Evolutionary conservation across 2,329 filamentous ascomycete species (phyloP).

Genomic region (Talaromyces albobiverticillius): DNA sequence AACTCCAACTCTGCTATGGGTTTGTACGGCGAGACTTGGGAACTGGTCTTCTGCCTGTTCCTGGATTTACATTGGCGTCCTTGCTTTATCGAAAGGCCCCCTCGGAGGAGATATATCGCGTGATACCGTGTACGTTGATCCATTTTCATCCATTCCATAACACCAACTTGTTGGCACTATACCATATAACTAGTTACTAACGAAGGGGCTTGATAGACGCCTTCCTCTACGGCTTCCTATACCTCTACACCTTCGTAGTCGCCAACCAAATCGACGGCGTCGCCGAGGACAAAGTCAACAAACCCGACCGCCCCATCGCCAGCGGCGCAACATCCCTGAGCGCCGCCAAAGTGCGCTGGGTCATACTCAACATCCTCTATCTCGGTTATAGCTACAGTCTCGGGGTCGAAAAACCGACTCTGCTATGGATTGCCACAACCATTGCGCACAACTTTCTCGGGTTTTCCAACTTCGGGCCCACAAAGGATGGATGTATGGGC

Average conservation of each 20-base stretch:
- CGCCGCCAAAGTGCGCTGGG: constrained; percentile 10
- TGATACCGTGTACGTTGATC: constrained; percentile 8
- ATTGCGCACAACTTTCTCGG: constrained; percentile 13
- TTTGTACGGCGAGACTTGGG: constrained; percentile 13
- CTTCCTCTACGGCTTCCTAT: constrained; percentile 10
- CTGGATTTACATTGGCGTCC: constrained; percentile 10
- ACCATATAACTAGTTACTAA: not conserved
- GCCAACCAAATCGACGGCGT: constrained; percentile 14
- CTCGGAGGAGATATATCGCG: constrained; percentile 6
- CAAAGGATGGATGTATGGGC: constrained; percentile 13
- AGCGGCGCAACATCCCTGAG: constrained; percentile 7
- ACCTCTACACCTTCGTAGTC: constrained; percentile 13
- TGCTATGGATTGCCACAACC: constrained; percentile 10
- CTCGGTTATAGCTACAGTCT: constrained; percentile 4
- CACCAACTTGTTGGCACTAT: not conserved
- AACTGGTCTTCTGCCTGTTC: constrained; percentile 10
- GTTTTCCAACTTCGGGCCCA: constrained; percentile 9
- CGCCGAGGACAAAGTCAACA: constrained; percentile 12
- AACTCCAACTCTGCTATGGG: constrained; percentile 11
- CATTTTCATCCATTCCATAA: too few relatives aligned
- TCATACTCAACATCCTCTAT: constrained; percentile 4
- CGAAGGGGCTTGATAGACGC: not conserved
- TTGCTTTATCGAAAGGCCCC: constrained; percentile 12
- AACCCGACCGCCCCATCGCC: constrained; percentile 13
- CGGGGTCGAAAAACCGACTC: constrained; percentile 3